A percentile compares a stretch with the other conserved stretches of the same genome.
phyloP scores from a whole-genome alignment of 2,329 filamentous ascomycete species.

The Colletotrichum scovillei region DNA sequence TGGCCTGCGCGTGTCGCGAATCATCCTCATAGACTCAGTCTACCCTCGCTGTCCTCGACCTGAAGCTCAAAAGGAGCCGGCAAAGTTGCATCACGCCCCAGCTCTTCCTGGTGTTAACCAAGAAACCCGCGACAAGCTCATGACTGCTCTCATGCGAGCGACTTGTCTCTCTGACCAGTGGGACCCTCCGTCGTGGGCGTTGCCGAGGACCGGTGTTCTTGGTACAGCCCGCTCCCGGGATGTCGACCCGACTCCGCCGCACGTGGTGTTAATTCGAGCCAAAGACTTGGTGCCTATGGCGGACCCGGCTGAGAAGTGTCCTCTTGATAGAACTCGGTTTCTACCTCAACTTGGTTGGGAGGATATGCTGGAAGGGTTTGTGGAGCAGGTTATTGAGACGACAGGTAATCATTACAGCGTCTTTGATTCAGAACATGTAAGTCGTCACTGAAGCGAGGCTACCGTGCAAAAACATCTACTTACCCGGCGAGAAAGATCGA shows the following conservation, averaged over 20 bases:
- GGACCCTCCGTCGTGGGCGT: slow-evolving; percentile 7
- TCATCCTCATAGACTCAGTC: slow-evolving; percentile 28
- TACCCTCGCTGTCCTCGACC: slow-evolving; percentile 23
- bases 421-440: slow-evolving; percentile 24
- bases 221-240: slow-evolving; percentile 7
- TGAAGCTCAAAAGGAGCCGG: slow-evolving; percentile 27
- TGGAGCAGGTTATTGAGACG: slow-evolving; percentile 24
- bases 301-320: slow-evolving; percentile 21
- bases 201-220: slow-evolving; percentile 1
- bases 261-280: slow-evolving; percentile 17
- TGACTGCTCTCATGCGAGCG: slow-evolving; percentile 29
- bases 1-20: slow-evolving; percentile 23
- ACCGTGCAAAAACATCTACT: neutral
- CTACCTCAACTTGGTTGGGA: slow-evolving; percentile 27
- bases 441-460: neutral
- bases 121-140: slow-evolving; percentile 21
- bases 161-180: slow-evolving; percentile 26
- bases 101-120: slow-evolving; percentile 13
- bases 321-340: slow-evolving; percentile 21
- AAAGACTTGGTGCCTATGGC: slow-evolving; percentile 29
- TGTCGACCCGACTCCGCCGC: slow-evolving; percentile 9
- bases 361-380: slow-evolving; percentile 27
- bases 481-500: neutral
- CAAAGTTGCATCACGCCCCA: slow-evolving; percentile 19
- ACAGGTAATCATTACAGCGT: slow-evolving; percentile 27